Conservation (phyloP, 148 eudicot genomes). For the Pouteria glomerata region DNA sequence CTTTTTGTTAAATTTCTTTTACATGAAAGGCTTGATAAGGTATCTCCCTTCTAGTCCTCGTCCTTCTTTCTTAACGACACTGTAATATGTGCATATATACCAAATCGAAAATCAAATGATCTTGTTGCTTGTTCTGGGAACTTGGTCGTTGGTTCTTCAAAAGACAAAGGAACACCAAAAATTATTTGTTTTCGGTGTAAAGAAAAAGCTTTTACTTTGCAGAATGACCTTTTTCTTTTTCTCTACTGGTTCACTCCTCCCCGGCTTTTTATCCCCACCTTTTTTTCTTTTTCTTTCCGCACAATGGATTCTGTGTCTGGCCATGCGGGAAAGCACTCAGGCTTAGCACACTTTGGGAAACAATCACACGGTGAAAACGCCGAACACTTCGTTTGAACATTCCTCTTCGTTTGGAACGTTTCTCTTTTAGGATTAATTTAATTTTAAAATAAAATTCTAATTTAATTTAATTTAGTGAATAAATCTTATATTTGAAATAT, state of each 20-base stretch:
- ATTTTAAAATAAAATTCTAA: too few species aligned
- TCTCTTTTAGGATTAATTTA: too few species aligned
- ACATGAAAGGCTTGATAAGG: not conserved
- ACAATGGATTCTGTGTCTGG: slow-evolving; percentile 6
- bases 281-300: not conserved
- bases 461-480: too few species aligned
- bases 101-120: not conserved
- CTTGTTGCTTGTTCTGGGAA: not conserved
- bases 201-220: not conserved
- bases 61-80: not conserved
- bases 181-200: slow-evolving; percentile 2
- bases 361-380: too few species aligned
- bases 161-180: not conserved
- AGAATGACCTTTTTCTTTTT: not conserved
- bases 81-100: too few species aligned
- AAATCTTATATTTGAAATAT: too few species aligned
- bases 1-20: not conserved
- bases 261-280: too few species aligned
- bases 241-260: too few species aligned
- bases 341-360: not conserved
- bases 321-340: not conserved
- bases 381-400: too few species aligned
- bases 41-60: not conserved
- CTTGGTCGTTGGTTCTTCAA: not conserved
- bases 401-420: too few species aligned